Base-by-base conservation (phyloP, 108 stramenopile genomes). In the Seminavis robusta region DNA sequence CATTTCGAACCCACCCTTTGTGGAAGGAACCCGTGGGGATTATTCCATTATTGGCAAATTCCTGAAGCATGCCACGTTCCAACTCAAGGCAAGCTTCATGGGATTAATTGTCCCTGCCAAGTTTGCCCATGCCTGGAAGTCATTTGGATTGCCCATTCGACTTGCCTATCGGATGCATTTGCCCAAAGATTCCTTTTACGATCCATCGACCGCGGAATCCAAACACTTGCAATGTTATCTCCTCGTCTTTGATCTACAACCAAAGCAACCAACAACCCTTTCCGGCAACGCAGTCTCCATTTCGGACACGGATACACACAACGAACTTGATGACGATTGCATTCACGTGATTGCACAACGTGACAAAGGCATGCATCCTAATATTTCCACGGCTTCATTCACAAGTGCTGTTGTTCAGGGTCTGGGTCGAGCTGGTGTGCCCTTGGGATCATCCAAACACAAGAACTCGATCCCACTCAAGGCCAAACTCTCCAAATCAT, bases 1-100 rank as follows among this genome's bases (percentile, higher is more conserved):
- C 2, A 59, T 76, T 21, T 68, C 74, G 40, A 76, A 76, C 44
- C 74, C 74, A 30, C 74, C 74, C 11, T 76, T 76, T 61, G 43
- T 64, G 0, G 59, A 54, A 11, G 26, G 42, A 20, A 53, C 46
- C 28, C 59, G 74, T 27, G 74, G 74, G 1, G 69, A 76, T 45
- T 70, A 66, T 42, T 57, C 55, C 6, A 37, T 59, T 3, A 70
- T 76, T 33, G 54, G 61, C 10, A 37, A 64, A 27, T 76, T 76
- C 32, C 59, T 76, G 31, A 65, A 66, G 50, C 63, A 76, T 44
- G 45, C 69, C 0, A 24, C 66, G 39, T 50, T 47, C 20, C 17
- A 33, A 2, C 49, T 76, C 1, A 11, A 39, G 0, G 74, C 74
- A 0, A 17, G 50, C 3, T 61, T 46, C 52, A 44, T 76, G 10